These are phyloP conservation scores for Morella rubra DNA, from an alignment of 306 rosid genomes.

Conservation along the genomic window DNA sequence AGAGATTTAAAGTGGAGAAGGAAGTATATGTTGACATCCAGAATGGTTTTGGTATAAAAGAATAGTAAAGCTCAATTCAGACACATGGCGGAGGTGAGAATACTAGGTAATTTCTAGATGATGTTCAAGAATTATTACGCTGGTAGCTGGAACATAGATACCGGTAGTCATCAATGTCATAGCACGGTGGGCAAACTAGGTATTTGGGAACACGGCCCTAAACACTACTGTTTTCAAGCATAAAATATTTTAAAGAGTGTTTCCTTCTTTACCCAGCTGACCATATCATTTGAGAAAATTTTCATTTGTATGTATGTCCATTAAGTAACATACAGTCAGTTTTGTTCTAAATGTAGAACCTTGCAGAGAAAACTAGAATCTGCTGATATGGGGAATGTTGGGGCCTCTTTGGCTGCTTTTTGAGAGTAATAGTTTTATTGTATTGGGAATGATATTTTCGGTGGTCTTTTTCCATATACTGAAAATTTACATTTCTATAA, in stretches of 20 bases:
- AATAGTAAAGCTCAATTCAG: not conserved
- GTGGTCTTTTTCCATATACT: too few species aligned
- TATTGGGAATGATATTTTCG: too few species aligned
- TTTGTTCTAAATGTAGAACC: too few species aligned
- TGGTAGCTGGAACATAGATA: not conserved
- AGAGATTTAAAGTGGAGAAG: not conserved
- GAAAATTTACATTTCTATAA: too few species aligned
- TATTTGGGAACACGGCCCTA: too few species aligned
- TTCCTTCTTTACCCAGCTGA: not conserved
- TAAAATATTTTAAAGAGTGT: not conserved
- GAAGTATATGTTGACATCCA: not conserved
- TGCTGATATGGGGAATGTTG: not conserved
- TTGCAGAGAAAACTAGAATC: not conserved
- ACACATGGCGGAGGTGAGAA: not conserved
- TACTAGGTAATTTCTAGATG: not conserved
- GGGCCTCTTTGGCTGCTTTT: not conserved
- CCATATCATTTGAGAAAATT: not conserved
- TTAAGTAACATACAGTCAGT: too few species aligned
- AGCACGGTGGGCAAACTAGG: too few species aligned
- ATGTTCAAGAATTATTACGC: not conserved
- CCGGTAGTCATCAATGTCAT: too few species aligned
- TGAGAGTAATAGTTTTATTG: too few species aligned
- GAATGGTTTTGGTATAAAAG: not conserved
- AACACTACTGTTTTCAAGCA: not conserved
- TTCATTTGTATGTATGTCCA: too few species aligned